Conservation (phyloP, 2,329 filamentous ascomycete species). For the Monilinia fructigena region DNA sequence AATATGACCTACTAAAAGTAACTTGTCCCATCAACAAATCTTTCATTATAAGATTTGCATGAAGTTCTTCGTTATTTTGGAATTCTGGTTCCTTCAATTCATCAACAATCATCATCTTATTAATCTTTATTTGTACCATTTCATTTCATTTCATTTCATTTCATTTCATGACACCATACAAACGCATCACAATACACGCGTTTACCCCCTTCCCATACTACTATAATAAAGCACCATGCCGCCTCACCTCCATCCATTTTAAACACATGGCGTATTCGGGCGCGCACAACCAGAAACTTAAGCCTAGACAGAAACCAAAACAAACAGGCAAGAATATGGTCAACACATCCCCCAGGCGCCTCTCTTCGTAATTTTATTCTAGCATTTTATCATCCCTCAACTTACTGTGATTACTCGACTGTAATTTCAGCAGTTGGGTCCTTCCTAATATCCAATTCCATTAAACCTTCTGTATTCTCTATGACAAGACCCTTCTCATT, state of each 20-base stretch:
- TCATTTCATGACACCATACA: conserved; percentile 1
- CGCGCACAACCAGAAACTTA: background rate
- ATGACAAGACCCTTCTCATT: conserved; percentile 73
- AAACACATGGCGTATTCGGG: background rate
- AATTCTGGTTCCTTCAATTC: too few species aligned
- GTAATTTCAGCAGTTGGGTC: conserved; percentile 60
- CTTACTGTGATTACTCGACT: conserved; percentile 33
- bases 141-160: background rate
- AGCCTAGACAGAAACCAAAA: background rate
- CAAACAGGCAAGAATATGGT: background rate
- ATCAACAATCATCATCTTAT: conserved; percentile 1
- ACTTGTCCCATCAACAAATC: too few species aligned
- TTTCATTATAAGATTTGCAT: too few species aligned
- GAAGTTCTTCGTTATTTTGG: too few species aligned
- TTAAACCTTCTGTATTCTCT: conserved; percentile 50
- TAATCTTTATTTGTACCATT: conserved; percentile 1
- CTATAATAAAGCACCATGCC: background rate
- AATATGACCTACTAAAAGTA: too few species aligned
- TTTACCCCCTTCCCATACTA: background rate
- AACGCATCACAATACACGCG: background rate
- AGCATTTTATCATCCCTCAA: background rate
- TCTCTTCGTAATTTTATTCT: background rate
- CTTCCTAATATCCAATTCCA: conserved; percentile 60
- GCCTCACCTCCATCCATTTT: background rate
- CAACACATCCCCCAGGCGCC: background rate